Conservation (phyloP, 495 filamentous ascomycete genomes). For the Thozetella sp. region DNA sequence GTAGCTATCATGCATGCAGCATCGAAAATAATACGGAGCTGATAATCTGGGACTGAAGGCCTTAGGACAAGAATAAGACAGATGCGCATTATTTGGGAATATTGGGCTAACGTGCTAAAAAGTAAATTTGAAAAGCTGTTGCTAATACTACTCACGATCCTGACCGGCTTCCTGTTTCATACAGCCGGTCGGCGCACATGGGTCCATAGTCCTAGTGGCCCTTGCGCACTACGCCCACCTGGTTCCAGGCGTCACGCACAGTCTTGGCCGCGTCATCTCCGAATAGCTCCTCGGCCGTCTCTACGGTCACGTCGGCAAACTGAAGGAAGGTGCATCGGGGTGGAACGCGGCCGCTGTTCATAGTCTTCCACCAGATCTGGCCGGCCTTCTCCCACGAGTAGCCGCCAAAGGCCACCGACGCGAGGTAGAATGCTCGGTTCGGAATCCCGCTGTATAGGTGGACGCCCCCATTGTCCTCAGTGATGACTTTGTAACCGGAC, state of each 20-base stretch:
- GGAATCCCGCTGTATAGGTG: constrained; percentile 57
- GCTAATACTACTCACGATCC: no score
- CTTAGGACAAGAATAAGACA: no score
- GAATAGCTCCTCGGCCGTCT: constrained; percentile 34
- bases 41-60: no score
- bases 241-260: constrained; percentile 37
- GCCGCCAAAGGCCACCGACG: constrained; percentile 43
- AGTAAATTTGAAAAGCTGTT: no score
- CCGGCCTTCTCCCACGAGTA: constrained; percentile 54
- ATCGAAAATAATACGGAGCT: no score
- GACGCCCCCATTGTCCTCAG: constrained; percentile 48
- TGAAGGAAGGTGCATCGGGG: constrained; percentile 36
- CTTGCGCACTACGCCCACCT: constrained; percentile 33
- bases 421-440: constrained; percentile 52
- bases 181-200: no score
- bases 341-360: constrained; percentile 36
- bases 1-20: no score
- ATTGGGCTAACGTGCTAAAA: no score
- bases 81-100: no score
- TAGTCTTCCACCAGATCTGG: constrained; percentile 52
- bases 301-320: constrained; percentile 42
- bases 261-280: constrained; percentile 33
- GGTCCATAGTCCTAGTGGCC: background rate
- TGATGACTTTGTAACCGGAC: constrained; percentile 30
- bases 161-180: no score